Evolutionary conservation across 2,329 filamentous ascomycete species (phyloP).

Genomic region (Nakataea oryzae): DNA sequence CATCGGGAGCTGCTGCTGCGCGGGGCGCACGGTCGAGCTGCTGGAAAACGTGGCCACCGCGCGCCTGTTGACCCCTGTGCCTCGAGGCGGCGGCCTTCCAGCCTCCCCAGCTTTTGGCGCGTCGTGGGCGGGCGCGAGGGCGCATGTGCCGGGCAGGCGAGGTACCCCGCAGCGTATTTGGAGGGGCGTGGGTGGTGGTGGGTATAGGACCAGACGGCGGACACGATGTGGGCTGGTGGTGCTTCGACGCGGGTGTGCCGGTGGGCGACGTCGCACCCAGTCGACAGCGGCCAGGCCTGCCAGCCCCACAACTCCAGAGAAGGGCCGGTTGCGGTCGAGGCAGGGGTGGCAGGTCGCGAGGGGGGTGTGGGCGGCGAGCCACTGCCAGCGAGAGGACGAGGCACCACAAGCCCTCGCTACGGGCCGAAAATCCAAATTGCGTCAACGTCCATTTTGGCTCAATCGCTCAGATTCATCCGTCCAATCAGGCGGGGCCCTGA

Average conservation of each 20-base stretch:
- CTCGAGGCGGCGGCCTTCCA: too few relatives aligned
- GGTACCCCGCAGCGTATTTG: neutral
- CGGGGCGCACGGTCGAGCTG: too few relatives aligned
- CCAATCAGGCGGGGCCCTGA: slow-evolving; percentile 9
- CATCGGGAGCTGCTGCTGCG: neutral
- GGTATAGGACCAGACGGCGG: neutral
- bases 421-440: slow-evolving; percentile 24
- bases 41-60: neutral
- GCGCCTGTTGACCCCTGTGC: neutral
- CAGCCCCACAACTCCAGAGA: too few relatives aligned
- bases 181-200: neutral
- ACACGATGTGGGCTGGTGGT: neutral
- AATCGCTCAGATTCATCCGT: slow-evolving; percentile 5
- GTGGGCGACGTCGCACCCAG: too few relatives aligned
- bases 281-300: too few relatives aligned
- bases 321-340: too few relatives aligned
- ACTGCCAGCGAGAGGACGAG: neutral
- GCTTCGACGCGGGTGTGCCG: too few relatives aligned
- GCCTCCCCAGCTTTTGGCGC: neutral
- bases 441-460: slow-evolving; percentile 10
- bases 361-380: neutral
- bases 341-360: too few relatives aligned
- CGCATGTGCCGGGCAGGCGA: too few relatives aligned
- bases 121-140: neutral
- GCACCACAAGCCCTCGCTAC: slow-evolving; percentile 9